phyloP scores from a whole-genome alignment of 2,329 filamentous ascomycete genomes.

The Exophiala alcalophila region DNA sequence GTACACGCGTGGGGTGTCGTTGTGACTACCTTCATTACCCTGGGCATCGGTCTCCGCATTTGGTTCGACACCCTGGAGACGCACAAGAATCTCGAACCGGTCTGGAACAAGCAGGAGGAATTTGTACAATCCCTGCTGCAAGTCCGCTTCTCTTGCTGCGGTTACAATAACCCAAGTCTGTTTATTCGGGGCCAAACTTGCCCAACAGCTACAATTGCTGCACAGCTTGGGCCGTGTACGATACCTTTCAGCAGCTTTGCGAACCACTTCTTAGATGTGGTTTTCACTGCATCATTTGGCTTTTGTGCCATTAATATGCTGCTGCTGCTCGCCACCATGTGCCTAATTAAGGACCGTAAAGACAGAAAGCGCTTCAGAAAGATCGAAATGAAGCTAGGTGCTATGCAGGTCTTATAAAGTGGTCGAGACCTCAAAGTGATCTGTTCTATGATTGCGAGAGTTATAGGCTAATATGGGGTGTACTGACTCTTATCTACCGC shows the following conservation, averaged over 20 bases:
- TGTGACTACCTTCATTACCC: slow-evolving; percentile 60
- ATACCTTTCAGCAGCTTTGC: slow-evolving; percentile 64
- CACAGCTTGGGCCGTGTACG: slow-evolving; percentile 67
- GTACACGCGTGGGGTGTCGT: slow-evolving; percentile 62
- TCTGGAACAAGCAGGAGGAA: slow-evolving; percentile 60
- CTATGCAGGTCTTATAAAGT: too few species aligned
- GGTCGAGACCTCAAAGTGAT: too few species aligned
- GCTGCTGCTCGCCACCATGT: slow-evolving; percentile 67
- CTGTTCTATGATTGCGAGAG: too few species aligned
- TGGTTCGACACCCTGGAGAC: slow-evolving; percentile 73
- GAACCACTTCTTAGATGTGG: slow-evolving; percentile 68
- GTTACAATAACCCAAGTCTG: slow-evolving; percentile 69
- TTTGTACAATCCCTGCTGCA: slow-evolving; percentile 67
- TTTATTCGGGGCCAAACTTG: slow-evolving; percentile 69
- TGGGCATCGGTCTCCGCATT: slow-evolving; percentile 63
- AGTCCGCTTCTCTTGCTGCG: slow-evolving; percentile 75
- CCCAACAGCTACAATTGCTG: slow-evolving; percentile 66
- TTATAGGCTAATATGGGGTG: too few species aligned
- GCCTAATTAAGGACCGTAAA: slow-evolving; percentile 75
- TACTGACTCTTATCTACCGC: too few species aligned
- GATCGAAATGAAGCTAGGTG: slow-evolving; percentile 74
- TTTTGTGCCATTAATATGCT: slow-evolving; percentile 68
- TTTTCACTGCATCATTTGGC: slow-evolving; percentile 77
- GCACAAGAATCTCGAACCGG: slow-evolving; percentile 57
- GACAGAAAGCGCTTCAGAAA: slow-evolving; percentile 74